Evolutionary conservation across 2,329 filamentous ascomycete species (phyloP), one percentile per base, ranked within the genome.

Genomic region (Eurotiales sp.): DNA sequence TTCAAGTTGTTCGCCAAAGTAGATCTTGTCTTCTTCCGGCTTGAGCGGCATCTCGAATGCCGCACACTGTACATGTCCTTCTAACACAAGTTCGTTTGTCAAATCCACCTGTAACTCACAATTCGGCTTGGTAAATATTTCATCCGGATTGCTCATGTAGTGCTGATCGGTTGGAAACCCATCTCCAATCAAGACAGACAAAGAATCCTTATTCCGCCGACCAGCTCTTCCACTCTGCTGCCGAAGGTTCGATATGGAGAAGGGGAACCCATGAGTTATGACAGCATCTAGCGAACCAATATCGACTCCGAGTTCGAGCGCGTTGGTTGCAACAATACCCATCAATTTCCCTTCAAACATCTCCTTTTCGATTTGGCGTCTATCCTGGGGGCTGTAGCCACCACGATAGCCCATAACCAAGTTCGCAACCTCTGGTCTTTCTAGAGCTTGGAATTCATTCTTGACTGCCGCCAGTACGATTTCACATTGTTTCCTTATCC

Each of bases 311-410:
- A 99, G 75, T 65, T 99, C 93, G 2, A 99, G 77, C 0, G 93
- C 93, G 49, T 86, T 95, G 0, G 93, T 99, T 2, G 92, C 92
- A 27, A 99, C 85, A 51, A 99, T 95, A 1, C 93, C 93, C 55
- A 96, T 79, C 1, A 99, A 77, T 61, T 91, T 93, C 0, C 93
- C 93, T 51, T 95, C 88, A 60, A 99, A 99, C 93, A 99, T 97
- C 65, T 97, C 91, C 22, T 80, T 83, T 68, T 99, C 93, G 53
- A 99, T 96, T 51, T 81, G 78, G 15, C 93, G 82, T 51, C 93
- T 80, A 62, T 99, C 93, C 65, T 95, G 87, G 2, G 92, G 84
- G 3, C 91, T 96, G 64, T 99, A 99, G 0, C 93, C 93, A 21
- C 93, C 93, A 55, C 93, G 84, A 64, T 99, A 99, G 0, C 88